These are phyloP conservation scores for Vigna radiata DNA, from an alignment of 306 rosid species.

Conservation along the genomic window DNA sequence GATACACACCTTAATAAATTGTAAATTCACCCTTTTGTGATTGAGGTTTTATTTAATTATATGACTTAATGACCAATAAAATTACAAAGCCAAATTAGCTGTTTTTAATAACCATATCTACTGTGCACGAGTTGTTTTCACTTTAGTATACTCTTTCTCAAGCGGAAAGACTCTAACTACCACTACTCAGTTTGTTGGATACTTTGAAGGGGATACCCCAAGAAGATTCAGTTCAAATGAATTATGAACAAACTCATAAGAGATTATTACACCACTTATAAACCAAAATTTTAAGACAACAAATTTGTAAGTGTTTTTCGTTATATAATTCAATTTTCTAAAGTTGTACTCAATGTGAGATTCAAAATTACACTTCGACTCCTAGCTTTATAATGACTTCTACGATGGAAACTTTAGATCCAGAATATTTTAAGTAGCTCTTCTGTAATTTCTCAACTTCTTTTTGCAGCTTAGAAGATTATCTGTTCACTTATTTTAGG, in stretches of 20 bases:
- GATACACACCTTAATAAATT: neutral
- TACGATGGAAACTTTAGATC: neutral
- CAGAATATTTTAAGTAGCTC: neutral
- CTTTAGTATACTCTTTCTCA: no score
- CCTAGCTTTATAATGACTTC: neutral
- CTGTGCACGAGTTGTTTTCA: neutral
- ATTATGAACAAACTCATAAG: no score
- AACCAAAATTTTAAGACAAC: no score
- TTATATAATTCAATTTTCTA: no score
- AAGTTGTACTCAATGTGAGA: no score
- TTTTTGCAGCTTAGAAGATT: constrained; percentile 8
- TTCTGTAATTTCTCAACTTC: constrained; percentile 9
- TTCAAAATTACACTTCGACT: no score
- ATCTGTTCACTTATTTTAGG: constrained; percentile 2
- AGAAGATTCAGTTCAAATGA: no score
- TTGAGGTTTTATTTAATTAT: neutral
- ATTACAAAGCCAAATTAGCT: constrained; percentile 9
- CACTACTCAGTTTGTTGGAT: no score
- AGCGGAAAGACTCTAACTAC: no score
- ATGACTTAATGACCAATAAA: constrained; percentile 9
- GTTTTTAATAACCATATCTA: constrained; percentile 7
- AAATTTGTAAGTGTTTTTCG: no score
- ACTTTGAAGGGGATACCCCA: no score
- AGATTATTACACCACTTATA: no score
- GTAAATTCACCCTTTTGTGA: constrained; percentile 13